phyloP scores from a whole-genome alignment of 345 rosid species.

The Linum tenue region DNA sequence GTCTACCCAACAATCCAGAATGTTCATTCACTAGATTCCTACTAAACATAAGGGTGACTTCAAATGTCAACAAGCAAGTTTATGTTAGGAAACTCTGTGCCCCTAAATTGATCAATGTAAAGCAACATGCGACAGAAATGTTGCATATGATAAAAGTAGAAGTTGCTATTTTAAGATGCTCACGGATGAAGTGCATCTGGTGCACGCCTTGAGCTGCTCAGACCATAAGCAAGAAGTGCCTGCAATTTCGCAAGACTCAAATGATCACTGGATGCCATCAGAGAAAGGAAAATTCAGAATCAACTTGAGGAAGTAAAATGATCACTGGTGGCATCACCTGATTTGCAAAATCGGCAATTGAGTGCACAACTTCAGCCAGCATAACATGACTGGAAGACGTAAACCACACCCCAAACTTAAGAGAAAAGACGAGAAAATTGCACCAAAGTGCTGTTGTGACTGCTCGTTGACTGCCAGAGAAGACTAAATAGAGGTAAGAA shows the following conservation, averaged over 20 bases:
- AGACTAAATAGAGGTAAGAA: constrained; percentile 8
- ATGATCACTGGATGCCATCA: constrained; percentile 10
- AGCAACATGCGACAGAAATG: background rate
- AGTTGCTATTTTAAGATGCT: constrained; percentile 18
- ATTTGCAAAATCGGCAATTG: constrained; percentile 92
- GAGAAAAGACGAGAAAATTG: constrained; percentile 92
- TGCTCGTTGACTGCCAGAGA: constrained; percentile 75
- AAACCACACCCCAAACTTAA: constrained; percentile 89
- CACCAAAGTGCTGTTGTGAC: constrained; percentile 96
- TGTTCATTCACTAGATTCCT: background rate
- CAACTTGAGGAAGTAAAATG: background rate
- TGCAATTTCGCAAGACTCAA: constrained; percentile 38
- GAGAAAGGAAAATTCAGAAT: background rate
- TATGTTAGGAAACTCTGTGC: background rate
- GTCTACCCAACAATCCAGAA: background rate
- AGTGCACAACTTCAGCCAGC: constrained; percentile 92
- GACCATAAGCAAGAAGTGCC: constrained; percentile 96
- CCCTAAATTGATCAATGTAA: background rate
- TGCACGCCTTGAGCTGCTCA: constrained; percentile 95
- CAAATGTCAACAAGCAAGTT: background rate
- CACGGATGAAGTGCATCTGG: constrained; percentile 99
- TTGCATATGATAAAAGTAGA: constrained; percentile 1
- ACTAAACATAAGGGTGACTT: background rate
- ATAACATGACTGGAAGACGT: constrained; percentile 91
- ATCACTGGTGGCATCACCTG: constrained; percentile 41